Conservation (phyloP, 1,139 yeast genomes). For the Yamadazyma trypodendri region DNA sequence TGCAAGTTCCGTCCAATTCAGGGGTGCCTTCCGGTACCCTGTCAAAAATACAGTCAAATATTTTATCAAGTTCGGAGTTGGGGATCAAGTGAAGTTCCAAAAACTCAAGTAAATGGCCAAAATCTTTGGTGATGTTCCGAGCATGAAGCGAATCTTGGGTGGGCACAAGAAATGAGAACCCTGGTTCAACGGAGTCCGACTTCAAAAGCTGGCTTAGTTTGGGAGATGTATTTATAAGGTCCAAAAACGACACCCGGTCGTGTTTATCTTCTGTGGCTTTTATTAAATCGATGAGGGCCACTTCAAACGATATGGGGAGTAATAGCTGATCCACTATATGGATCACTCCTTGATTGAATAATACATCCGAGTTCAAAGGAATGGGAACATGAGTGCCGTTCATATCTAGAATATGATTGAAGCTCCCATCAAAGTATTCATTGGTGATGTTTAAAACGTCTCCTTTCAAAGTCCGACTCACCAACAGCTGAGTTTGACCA, state of each 20-base stretch:
- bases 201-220: constrained; percentile 20
- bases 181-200: constrained; percentile 19
- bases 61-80: constrained; percentile 36
- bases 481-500: constrained; percentile 20
- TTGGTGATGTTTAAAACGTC: constrained; percentile 24
- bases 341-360: constrained; percentile 83
- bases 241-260: constrained; percentile 39
- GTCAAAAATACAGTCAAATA: constrained; percentile 30
- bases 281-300: constrained; percentile 59
- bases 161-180: constrained; percentile 76
- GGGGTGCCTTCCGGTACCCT: background rate
- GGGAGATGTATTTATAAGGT: constrained; percentile 44
- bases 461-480: constrained; percentile 39
- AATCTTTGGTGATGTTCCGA: constrained; percentile 50
- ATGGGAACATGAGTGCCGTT: constrained; percentile 29
- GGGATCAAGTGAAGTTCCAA: constrained; percentile 72
- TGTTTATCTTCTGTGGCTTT: constrained; percentile 42
- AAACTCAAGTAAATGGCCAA: constrained; percentile 50
- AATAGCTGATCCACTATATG: constrained; percentile 63
- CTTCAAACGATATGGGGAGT: constrained; percentile 56
- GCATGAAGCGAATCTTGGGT: constrained; percentile 53
- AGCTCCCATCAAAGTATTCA: constrained; percentile 23
- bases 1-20: constrained; percentile 1
- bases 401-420: constrained; percentile 24
- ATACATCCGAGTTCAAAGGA: constrained; percentile 58